A percentile compares a stretch with the other conserved stretches of the same genome.
Conservation (phyloP, 345 rosid genomes). For the Noccaea caerulescens region DNA sequence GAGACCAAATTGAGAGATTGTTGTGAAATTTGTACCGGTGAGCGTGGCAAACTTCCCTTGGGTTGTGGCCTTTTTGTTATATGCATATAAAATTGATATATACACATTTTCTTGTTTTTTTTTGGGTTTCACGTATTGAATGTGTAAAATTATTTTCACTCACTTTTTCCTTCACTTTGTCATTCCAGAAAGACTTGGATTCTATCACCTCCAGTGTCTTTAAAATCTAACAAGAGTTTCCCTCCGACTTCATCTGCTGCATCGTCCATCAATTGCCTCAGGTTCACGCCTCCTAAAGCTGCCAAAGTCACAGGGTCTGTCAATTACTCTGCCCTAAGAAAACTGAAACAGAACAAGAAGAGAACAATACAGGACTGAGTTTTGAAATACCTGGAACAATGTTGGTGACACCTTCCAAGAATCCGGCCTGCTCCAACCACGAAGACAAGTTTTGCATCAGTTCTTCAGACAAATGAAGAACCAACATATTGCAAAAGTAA, state of each 20-base stretch:
- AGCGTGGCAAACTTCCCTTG: constrained; percentile 37
- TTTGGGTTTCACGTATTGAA: constrained; percentile 11
- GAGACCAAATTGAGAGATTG: constrained; percentile 44
- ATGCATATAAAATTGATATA: constrained; percentile 40
- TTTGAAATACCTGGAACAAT: constrained; percentile 79
- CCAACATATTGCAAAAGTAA: not conserved
- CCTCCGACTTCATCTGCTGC: constrained; percentile 84
- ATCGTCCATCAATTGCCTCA: constrained; percentile 73
- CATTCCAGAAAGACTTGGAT: constrained; percentile 88
- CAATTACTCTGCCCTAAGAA: constrained; percentile 1
- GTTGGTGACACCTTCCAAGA: constrained; percentile 83
- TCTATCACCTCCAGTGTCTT: constrained; percentile 79
- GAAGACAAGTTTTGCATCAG: constrained; percentile 9
- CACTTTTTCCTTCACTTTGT: constrained; percentile 1
- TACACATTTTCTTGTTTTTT: constrained; percentile 7
- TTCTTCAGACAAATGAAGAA: not conserved
- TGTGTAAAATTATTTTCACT: constrained; percentile 7
- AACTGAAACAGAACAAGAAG: constrained; percentile 3
- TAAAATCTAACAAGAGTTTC: constrained; percentile 74
- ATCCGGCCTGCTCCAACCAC: constrained; percentile 69
- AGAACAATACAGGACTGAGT: not conserved
- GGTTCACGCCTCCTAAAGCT: constrained; percentile 88
- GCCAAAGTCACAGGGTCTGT: constrained; percentile 19
- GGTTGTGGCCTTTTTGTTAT: constrained; percentile 38
- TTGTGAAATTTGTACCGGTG: constrained; percentile 47